Evolutionary conservation across 805 yeast genomes (phyloP).

Genomic region (Candida khao-thaluensis): DNA sequence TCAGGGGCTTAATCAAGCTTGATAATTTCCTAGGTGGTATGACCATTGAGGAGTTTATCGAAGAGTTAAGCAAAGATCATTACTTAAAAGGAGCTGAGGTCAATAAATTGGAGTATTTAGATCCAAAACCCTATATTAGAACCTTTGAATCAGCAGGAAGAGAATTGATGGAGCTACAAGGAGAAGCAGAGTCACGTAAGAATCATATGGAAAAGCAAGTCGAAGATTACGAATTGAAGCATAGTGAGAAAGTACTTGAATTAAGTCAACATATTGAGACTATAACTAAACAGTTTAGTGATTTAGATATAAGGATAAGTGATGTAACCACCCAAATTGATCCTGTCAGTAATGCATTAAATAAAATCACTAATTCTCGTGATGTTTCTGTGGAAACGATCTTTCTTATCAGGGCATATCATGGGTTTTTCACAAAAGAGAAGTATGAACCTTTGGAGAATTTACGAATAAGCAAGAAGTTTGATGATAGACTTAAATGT

Average conservation of each 20-base stretch:
- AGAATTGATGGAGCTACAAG: constrained; percentile 62
- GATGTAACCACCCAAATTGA: constrained; percentile 58
- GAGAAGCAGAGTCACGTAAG: constrained; percentile 53
- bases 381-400: constrained; percentile 72
- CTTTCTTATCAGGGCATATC: constrained; percentile 71
- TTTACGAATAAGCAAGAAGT: constrained; percentile 48
- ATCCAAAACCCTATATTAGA: constrained; percentile 92
- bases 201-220: constrained; percentile 56
- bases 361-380: constrained; percentile 66
- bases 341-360: constrained; percentile 68
- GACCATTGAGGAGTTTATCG: constrained; percentile 77
- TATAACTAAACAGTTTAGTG: constrained; percentile 48
- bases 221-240: constrained; percentile 59
- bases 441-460: constrained; percentile 55
- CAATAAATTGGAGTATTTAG: constrained; percentile 56
- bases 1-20: constrained; percentile 51
- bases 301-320: constrained; percentile 52
- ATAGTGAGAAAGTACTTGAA: constrained; percentile 62
- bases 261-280: constrained; percentile 48
- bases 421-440: constrained; percentile 65
- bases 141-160: constrained; percentile 84
- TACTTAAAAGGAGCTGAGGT: constrained; percentile 50
- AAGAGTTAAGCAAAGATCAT: constrained; percentile 71
- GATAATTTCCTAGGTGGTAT: constrained; percentile 68
- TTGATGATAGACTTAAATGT: constrained; percentile 58